A percentile compares a stretch with the other conserved stretches of the same genome.
phyloP scores from a whole-genome alignment of 345 rosid genomes.

The Eucalyptus sp. region DNA sequence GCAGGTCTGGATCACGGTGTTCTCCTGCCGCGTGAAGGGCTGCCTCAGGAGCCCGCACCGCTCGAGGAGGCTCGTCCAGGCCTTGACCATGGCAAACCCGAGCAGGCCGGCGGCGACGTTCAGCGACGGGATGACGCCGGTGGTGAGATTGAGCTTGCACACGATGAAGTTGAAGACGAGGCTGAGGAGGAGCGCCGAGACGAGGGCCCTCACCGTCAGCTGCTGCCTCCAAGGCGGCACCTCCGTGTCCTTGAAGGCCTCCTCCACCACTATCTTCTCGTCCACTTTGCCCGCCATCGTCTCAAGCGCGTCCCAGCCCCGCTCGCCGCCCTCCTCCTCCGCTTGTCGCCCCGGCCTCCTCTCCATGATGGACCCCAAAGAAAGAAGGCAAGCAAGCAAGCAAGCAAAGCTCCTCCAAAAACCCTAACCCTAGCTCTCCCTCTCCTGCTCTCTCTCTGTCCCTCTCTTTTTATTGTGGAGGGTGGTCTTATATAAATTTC shows the following conservation, averaged over 20 bases:
- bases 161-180: slow-evolving; percentile 56
- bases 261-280: background rate
- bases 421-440: background rate
- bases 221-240: slow-evolving; percentile 51
- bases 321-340: background rate
- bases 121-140: slow-evolving; percentile 57
- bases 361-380: background rate
- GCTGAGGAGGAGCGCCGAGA: slow-evolving; percentile 32
- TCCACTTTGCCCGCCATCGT: background rate
- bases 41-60: slow-evolving; percentile 45
- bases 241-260: slow-evolving; percentile 12
- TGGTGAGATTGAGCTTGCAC: slow-evolving; percentile 59
- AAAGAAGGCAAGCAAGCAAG: background rate
- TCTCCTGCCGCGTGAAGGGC: slow-evolving; percentile 83
- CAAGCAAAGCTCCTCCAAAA: background rate
- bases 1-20: slow-evolving; percentile 80
- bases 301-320: background rate
- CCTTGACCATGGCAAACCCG: slow-evolving; percentile 39
- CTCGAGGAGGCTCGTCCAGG: slow-evolving; percentile 24
- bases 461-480: background rate
- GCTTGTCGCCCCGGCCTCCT: background rate
- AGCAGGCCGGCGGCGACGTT: slow-evolving; percentile 58
- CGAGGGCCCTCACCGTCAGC: slow-evolving; percentile 34
- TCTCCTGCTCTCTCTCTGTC: background rate
- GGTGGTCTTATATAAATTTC: background rate